Base-by-base conservation (phyloP, 2,329 filamentous ascomycete genomes). In the Cladosporium cucumerinum region DNA sequence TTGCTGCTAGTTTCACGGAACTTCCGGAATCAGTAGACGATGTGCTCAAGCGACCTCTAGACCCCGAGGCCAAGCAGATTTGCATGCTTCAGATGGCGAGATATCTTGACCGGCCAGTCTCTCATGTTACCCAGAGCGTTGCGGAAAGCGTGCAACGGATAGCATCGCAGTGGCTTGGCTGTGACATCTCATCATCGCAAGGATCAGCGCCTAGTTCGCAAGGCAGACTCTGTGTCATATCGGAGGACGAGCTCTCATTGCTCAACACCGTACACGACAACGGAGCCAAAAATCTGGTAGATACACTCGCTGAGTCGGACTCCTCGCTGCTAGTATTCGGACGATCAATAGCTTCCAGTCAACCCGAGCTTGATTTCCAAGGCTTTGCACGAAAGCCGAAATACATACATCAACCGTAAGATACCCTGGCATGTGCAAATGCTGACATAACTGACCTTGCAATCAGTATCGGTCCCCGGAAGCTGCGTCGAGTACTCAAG, bases 391-490 rank as follows among this genome's bases (percentile, higher is more conserved):
- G 62, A 1, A 55, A 57, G 36, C 67, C 66, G 3, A 61, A 57
- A 21, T 67, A 58, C 30, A 34, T 69, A 6, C 67, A 67, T 18
- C 67, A 69, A 54, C 67, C 67, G 59, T 51, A 36, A 52, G 46
- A 4, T n/a, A 18, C 23, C 14, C 14, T 21, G 1, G 30, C 5
- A 10, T 14, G 5, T 25, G 28, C 21, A 36, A 18, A 21, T 26
- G 1, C 3, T n/a, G 23, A 32, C 46, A 14, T 10, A 16, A 12
- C 58, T 49, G 14, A 51, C 30, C 16, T 5, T 3, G 4, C 26
- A n/a, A 28, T 18, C 16, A 61, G 58, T 14, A 60, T 72, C 21
- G 70, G 70, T 8, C 71, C 71, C 25, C 63, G 67, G 1, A 71
- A 70, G 26, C 57, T 72, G 28, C 49, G 62, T 3, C 66, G 69